Evolutionary conservation across 257 asterid species (phyloP), one percentile per base, ranked within the genome.

Genomic region (Ballota nigra): DNA sequence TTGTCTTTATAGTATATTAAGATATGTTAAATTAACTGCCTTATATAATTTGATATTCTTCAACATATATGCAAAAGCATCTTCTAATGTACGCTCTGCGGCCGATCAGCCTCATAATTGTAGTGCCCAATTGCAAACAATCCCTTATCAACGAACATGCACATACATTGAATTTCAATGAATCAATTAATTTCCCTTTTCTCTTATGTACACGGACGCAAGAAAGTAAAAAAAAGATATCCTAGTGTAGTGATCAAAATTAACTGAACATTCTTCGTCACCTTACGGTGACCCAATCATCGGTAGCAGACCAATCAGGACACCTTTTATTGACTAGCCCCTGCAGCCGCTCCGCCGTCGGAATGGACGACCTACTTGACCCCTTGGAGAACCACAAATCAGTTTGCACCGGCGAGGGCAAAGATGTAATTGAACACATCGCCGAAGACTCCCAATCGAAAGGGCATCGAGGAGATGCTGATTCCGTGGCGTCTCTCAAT

Each of bases 401-500:
- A 5, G 79, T 36, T 8, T 62, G 74, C 41, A 6, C 75, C 57
- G 84, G 65, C 63, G 83, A 85, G 72, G 91, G 79, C 41, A 83
- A 70, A 61, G 82, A 66, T 8, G 86, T 77, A 53, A 73, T 79
- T 75, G 92, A 76, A 70, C 78, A 34, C 19, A 8, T 13, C 51
- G 23, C 84, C 92, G 91, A 92, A 10, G 88, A 92, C 0, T 89
- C 83, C 58, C 86, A 86, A 66, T 93, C 96, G 6, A 90, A 88
- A 12, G 89, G 96, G 49, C 96, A 79, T 68, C 90, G 82, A 0
- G 98, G 97, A 62, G 98, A 90, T 0, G 75, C 19, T 0, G 84
- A 75, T 1, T 38, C 57, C 23, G 9, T 12, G 13, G 60, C 28
- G 13, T 34, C 71, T 24, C 67, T 61, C 56, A 28, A 70, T 57